phyloP scores from a whole-genome alignment of 129 eudicot species.

The Centella asiatica region DNA sequence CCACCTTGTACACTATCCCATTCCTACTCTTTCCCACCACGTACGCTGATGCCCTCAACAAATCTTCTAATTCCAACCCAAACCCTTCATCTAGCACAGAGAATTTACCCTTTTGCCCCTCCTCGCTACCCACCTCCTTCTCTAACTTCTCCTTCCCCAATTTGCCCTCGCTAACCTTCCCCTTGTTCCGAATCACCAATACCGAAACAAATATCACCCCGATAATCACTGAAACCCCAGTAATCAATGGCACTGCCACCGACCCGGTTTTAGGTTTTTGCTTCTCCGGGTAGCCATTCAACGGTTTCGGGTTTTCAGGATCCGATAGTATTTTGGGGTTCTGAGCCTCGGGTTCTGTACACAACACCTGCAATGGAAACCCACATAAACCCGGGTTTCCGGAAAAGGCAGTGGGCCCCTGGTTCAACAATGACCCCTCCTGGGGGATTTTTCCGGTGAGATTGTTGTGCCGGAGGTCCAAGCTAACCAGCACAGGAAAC shows the following conservation, averaged over 20 bases:
- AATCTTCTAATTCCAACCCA: conserved; percentile 82
- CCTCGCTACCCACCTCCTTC: conserved; percentile 34
- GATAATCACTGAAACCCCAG: conserved; percentile 44
- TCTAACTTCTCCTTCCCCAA: conserved; percentile 27
- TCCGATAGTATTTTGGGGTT: conserved; percentile 39
- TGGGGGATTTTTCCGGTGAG: conserved; percentile 76
- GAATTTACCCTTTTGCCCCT: conserved; percentile 92
- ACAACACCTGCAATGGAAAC: conserved; percentile 54
- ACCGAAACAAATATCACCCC: conserved; percentile 49
- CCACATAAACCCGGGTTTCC: conserved; percentile 84
- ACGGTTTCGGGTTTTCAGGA: conserved; percentile 41
- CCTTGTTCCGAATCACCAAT: conserved; percentile 46
- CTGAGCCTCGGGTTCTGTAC: conserved; percentile 47
- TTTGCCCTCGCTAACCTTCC: conserved; percentile 41
- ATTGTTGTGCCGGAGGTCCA: conserved; percentile 74
- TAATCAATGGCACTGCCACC: conserved; percentile 39
- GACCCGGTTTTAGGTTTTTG: conserved; percentile 28
- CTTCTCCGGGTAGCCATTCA: conserved; percentile 24
- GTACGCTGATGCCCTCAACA: conserved; percentile 95
- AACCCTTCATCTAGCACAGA: conserved; percentile 83
- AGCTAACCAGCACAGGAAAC: conserved; percentile 70
- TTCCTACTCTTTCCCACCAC: conserved; percentile 92
- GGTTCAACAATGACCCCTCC: conserved; percentile 75
- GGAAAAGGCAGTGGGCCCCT: conserved; percentile 91
- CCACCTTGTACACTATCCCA: conserved; percentile 92